Evolutionary conservation across 75 land plant species (phyloP).

Genomic region (Ceratopteris richardii): DNA sequence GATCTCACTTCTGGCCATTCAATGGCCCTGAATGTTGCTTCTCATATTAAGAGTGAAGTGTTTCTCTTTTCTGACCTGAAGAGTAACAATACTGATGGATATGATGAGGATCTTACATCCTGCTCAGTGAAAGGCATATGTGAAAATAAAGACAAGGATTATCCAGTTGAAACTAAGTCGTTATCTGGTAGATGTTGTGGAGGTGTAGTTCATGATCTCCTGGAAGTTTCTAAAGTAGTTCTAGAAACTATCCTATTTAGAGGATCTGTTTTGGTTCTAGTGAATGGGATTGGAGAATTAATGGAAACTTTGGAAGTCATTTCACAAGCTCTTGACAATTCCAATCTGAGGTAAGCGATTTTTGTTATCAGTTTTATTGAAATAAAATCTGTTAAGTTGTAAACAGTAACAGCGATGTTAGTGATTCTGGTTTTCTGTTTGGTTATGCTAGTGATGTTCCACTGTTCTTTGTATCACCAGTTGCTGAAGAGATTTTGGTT

Average conservation of each 20-base stretch:
- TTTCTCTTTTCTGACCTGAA: constrained; percentile 51
- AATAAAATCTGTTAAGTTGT: too few relatives aligned
- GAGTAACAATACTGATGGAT: not conserved
- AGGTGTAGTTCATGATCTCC: constrained; percentile 18
- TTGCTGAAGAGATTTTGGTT: constrained; percentile 70
- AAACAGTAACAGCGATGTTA: too few relatives aligned
- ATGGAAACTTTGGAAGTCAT: constrained; percentile 67
- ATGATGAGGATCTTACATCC: not conserved
- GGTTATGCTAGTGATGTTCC: constrained; percentile 17
- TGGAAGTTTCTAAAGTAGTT: constrained; percentile 41
- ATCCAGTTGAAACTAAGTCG: too few relatives aligned
- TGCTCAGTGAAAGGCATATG: too few relatives aligned
- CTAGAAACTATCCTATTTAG: constrained; percentile 49
- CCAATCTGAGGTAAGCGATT: not conserved
- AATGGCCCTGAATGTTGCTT: constrained; percentile 47
- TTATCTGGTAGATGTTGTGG: too few relatives aligned
- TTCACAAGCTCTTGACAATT: constrained; percentile 9
- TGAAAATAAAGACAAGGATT: too few relatives aligned
- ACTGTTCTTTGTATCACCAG: constrained; percentile 59
- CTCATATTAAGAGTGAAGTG: constrained; percentile 45
- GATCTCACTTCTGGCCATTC: constrained; percentile 34
- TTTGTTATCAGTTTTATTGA: too few relatives aligned
- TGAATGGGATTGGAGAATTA: constrained; percentile 43
- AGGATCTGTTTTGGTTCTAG: constrained; percentile 74
- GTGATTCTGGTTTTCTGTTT: not conserved